Evolutionary conservation across 495 filamentous ascomycete species (phyloP), one percentile per base, ranked within the genome.

Genomic region (Aspergillus sparsus): DNA sequence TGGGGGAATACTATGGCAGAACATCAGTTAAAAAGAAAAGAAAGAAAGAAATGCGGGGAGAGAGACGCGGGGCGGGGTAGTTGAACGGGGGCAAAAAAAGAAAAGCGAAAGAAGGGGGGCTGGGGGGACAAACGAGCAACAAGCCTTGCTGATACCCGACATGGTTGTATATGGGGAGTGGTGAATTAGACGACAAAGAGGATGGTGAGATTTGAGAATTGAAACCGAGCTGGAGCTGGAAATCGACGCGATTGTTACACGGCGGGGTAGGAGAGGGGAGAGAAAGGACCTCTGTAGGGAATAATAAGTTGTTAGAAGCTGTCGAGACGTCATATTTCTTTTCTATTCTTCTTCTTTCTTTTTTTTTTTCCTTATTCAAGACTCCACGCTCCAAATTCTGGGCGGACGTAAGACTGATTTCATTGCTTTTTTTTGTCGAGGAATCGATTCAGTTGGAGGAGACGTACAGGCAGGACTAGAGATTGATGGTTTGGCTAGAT

Each of bases 101-200:
- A 47, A 9, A 21, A 54, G 1, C 0, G 7, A 31, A 41, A 7
- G 1, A 27, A 13, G 32, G 7, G 10, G 52, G 15, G 9, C 59
- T 54, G 21, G 47, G 2, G 36, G n/a, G 27, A 71, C 77, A 58
- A 35, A 79, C 77, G 77, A 77, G 73, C 77, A 80, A 55, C 77
- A 80, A 32, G 75, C 77, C 61, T 80, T 80, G 66, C 73, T 80
- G 57, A 80, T 69, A 67, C 75, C 75, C 60, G 77, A 75, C 77
- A 80, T 80, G 52, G 49, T 64, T 58, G 65, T 34, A 46, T 67
- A 63, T 8, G 63, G 21, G 21, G 21, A 71, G 54, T 63, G 68
- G 47, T 69, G 68, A 39, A 71, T 55, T 8, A 56, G 45, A 7
- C 64, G 53, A 16, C 21, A 27, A 27, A 34, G 53, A 21, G 16